Evolutionary conservation across 257 asterid genomes (phyloP), one percentile per base, ranked within the genome.

Genomic region (Coffea eugenioides): DNA sequence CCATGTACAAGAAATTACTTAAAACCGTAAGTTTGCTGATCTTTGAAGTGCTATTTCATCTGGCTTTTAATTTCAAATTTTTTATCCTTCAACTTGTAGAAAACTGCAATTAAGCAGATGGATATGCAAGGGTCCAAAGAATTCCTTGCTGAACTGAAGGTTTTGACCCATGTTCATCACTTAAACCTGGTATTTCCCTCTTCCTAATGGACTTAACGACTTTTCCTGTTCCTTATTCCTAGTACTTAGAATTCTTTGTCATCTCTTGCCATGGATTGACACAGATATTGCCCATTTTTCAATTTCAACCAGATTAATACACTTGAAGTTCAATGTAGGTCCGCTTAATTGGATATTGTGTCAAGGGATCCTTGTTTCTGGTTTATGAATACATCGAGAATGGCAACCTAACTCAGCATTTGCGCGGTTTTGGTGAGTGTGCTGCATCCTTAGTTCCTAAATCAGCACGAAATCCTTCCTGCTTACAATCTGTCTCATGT

Each of bases 41-140:
- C 65, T 31, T 80, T 76, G 52, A 74, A 69, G 67, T 48, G 49
- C 62, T 77, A 54, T 72, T 59, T 48, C 54, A 67, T 75, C 18
- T 64, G 59, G 57, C 49, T 71, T 52, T 79, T 65, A 43, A 75
- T 51, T 52, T 54, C 13, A 18, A 57, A n/a, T 49, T 49, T 34
- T 27, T 39, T 18, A 31, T 65, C 39, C 64, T 56, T 3, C 71
- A 73, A 73, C 78, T 80, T 84, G 83, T 85, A 91, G 97, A 88
- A 87, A 89, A 97, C 97, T 78, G 98, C 94, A 8, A 84, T 94
- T 52, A 92, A 92, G 89, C 87, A 90, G 88, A 91, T 94, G 98
- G 97, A 92, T 77, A 92, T 92, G 98, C 95, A 92, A 88, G 98
- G 97, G 71, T 88, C 98, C 11, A 92, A 90, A 85, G 97, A 92